Base-by-base conservation (phyloP, 1,284 basidiomycete species). In the Mrakiaceae sp. region DNA sequence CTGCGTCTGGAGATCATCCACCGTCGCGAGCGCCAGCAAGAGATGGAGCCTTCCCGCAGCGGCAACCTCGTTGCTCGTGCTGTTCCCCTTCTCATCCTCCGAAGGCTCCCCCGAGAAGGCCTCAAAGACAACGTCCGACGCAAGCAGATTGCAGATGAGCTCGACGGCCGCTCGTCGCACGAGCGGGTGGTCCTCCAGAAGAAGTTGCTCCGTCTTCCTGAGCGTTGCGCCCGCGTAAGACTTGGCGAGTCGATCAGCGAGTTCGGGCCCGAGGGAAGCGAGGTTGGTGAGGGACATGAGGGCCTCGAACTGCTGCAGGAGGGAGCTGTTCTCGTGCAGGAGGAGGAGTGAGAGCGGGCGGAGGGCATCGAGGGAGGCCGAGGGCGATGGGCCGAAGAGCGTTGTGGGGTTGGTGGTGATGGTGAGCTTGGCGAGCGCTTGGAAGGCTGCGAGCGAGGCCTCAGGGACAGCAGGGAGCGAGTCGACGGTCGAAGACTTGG, bases 281-380 rank as follows among this genome's bases (percentile, higher is more conserved):
- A 98, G 77, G 73, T 98, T 98, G 4, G 95, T 98, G 58, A 98
- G 81, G 1, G 93, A 94, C 89, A 98, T 94, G 68, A 93, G 80
- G 3, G 86, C 84, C 75, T 98, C 95, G 72, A 98, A 98, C 55
- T 82, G 82, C 72, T 97, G 91, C 12, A 98, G 79, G 47, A 87
- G 81, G 43, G 77, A 84, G 0, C 90, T 82, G 0, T 82, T 79
- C 0, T 84, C 76, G 70, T 88, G 83, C 56, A 83, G 80, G 48
- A 96, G 79, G 63, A 94, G 78, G 46, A 83, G 74, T 1, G 86
- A 82, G 57, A 96, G 79, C 0, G 90, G 90, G 1, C 85, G 81
- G 64, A 95, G 84, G 4, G 85, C 84, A 72, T 94, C 89, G 70
- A 86, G 83, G n/a, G 87, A 80, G 2, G 83, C 83, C 2, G 87